Conservation (phyloP, 2,329 filamentous ascomycete species). For the Aspergillus proliferans region DNA sequence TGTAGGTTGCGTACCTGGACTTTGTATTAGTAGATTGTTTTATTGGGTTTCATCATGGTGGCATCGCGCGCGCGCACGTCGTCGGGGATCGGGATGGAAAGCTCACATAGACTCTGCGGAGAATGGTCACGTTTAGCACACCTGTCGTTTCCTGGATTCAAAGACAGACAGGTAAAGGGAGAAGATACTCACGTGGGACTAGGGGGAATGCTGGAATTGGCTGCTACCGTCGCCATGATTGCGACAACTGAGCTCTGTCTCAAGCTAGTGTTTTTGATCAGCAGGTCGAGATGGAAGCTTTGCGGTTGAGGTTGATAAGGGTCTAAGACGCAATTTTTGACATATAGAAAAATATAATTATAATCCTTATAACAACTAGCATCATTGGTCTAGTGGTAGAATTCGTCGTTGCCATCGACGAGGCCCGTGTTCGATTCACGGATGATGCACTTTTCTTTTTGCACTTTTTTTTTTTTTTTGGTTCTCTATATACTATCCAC, state of each 20-base stretch:
- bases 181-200: slow-evolving; percentile 34
- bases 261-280: slow-evolving; percentile 13
- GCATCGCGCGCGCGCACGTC: not conserved
- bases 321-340: not conserved
- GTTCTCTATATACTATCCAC: not conserved
- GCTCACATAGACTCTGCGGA: slow-evolving; percentile 37
- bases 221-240: slow-evolving; percentile 33
- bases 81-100: slow-evolving; percentile 7
- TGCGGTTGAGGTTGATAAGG: not conserved
- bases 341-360: too few species aligned
- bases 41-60: slow-evolving; percentile 1
- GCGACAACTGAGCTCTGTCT: slow-evolving; percentile 18
- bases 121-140: slow-evolving; percentile 9
- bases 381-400: slow-evolving; percentile 43
- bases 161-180: not conserved
- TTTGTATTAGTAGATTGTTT: slow-evolving; percentile 6
- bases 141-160: not conserved
- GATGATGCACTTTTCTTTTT: slow-evolving; percentile 33
- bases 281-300: not conserved
- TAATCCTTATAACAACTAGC: slow-evolving; percentile 16
- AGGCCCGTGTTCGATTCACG: slow-evolving; percentile 44
- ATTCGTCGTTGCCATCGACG: slow-evolving; percentile 43
- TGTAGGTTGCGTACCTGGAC: slow-evolving; percentile 70
- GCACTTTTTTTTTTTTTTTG: slow-evolving; percentile 9
- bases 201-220: slow-evolving; percentile 25